Percentiles rank a stretch among this genome's conserved stretches.
phyloP scores from a whole-genome alignment of 179 eudicot genomes.

The Patellifolia procumbens region DNA sequence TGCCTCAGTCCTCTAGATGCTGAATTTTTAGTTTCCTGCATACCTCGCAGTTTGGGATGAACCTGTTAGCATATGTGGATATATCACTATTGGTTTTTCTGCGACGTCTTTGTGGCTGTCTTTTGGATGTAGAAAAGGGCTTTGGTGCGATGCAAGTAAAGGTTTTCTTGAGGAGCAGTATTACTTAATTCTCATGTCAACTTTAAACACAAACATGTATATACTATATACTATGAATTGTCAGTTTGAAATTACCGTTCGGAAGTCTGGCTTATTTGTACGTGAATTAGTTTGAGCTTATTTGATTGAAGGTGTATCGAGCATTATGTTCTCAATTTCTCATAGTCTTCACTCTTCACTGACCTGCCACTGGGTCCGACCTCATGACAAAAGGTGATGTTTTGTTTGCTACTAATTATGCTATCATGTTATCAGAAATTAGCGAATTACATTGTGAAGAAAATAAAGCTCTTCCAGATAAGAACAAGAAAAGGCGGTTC shows the following conservation, averaged over 20 bases:
- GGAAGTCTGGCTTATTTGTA: neutral
- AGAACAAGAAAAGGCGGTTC: constrained; percentile 64
- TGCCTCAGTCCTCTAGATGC: neutral
- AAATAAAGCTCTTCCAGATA: constrained; percentile 58
- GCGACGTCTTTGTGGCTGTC: neutral
- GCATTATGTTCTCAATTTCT: neutral
- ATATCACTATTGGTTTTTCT: no score
- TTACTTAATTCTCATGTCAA: neutral
- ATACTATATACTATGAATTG: no score
- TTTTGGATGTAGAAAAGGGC: neutral
- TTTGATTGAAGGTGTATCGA: neutral
- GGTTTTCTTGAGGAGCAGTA: neutral
- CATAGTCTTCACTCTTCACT: neutral
- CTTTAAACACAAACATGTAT: no score
- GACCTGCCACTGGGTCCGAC: neutral
- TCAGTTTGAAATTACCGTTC: neutral
- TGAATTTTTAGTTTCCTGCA: neutral
- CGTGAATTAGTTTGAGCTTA: neutral
- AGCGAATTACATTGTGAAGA: constrained; percentile 59
- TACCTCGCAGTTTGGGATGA: neutral
- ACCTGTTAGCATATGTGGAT: neutral
- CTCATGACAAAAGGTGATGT: no score
- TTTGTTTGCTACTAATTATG: neutral
- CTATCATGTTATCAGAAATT: constrained; percentile 35
- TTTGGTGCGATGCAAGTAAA: neutral